These are phyloP conservation scores for Plasmodium ovale DNA, from an alignment of 169 alveolate genomes.

Conservation along the genomic window DNA sequence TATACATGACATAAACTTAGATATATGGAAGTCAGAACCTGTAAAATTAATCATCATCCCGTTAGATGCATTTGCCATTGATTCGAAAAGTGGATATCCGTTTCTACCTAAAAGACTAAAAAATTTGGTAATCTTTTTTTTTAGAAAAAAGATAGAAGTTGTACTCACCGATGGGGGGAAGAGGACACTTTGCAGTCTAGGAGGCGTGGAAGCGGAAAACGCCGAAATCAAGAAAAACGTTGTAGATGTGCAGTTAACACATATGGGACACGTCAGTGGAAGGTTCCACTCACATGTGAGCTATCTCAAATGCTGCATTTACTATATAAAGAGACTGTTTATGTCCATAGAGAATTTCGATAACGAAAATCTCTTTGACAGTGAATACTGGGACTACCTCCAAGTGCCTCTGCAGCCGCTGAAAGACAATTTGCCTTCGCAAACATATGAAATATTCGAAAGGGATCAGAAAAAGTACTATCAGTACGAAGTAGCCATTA, in stretches of 20 bases:
- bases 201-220: neutral
- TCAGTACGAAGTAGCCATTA: constrained; percentile 80
- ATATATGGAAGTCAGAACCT: constrained; percentile 75
- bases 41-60: constrained; percentile 76
- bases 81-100: constrained; percentile 65
- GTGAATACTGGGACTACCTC: constrained; percentile 77
- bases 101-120: constrained; percentile 58
- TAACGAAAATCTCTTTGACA: constrained; percentile 31
- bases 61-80: constrained; percentile 31
- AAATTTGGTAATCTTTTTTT: constrained; percentile 58
- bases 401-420: constrained; percentile 87
- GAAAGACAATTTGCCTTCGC: constrained; percentile 83
- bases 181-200: too few relatives aligned
- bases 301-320: constrained; percentile 52
- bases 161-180: constrained; percentile 14
- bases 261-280: neutral
- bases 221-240: neutral
- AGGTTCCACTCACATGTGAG: neutral
- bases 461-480: constrained; percentile 79
- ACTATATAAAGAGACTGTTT: constrained; percentile 67
- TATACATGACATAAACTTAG: constrained; percentile 32
- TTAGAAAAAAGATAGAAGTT: constrained; percentile 69
- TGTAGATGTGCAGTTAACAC: neutral
- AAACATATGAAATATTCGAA: constrained; percentile 83
- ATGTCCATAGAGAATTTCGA: constrained; percentile 74